Evolutionary conservation across 768 basidiomycete species (phyloP).

Genomic region (Collybia sordida): DNA sequence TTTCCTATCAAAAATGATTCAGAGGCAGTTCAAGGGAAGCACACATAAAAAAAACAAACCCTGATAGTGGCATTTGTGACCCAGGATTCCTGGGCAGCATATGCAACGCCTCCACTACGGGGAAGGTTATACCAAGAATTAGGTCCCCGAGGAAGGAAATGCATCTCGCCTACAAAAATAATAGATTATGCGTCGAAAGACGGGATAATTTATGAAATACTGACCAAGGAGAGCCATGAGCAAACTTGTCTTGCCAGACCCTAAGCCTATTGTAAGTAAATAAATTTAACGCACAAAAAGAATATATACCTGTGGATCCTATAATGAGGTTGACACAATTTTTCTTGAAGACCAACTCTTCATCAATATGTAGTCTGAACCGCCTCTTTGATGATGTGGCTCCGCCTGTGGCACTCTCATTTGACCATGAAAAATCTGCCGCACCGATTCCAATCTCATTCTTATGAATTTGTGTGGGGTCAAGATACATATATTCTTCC

Average conservation of each 20-base stretch:
- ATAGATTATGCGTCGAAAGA: neutral
- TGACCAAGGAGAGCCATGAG: slow-evolving; percentile 60
- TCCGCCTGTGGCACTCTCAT: slow-evolving; percentile 20
- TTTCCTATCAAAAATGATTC: slow-evolving; percentile 42
- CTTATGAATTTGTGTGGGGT: slow-evolving; percentile 4
- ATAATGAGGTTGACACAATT: slow-evolving; percentile 56
- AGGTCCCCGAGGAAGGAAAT: slow-evolving; percentile 48
- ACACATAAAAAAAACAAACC: slow-evolving; percentile 26
- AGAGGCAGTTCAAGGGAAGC: neutral
- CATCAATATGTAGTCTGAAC: slow-evolving; percentile 51
- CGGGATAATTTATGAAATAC: neutral
- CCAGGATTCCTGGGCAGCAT: slow-evolving; percentile 86
- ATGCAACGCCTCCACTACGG: slow-evolving; percentile 66
- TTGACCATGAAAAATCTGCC: slow-evolving; percentile 58
- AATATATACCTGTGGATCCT: slow-evolving; percentile 45
- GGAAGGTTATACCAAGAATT: slow-evolving; percentile 73
- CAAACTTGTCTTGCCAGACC: slow-evolving; percentile 61
- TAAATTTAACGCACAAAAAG: too few relatives aligned
- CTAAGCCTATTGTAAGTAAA: too few relatives aligned
- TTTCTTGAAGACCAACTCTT: slow-evolving; percentile 53
- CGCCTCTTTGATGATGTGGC: slow-evolving; percentile 41
- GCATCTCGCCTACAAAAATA: slow-evolving; percentile 56
- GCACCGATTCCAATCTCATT: slow-evolving; percentile 51
- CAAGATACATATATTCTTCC: slow-evolving; percentile 7
- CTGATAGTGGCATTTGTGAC: slow-evolving; percentile 77